phyloP scores from a whole-genome alignment of 2,329 filamentous ascomycete species.

The Fusarium agapanthi region DNA sequence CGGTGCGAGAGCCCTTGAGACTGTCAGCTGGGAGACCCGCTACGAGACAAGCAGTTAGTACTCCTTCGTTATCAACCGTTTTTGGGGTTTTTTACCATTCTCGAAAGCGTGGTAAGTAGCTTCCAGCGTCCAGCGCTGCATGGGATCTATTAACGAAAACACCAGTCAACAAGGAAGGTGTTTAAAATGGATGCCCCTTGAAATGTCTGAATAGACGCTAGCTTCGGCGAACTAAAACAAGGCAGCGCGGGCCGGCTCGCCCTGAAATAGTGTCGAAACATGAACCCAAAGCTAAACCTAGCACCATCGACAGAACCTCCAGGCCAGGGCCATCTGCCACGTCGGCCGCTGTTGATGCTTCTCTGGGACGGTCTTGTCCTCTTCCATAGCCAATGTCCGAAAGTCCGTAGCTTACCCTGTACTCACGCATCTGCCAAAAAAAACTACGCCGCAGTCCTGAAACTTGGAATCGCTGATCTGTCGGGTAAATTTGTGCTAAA shows the following conservation, averaged over 20 bases:
- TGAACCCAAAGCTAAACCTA: neutral
- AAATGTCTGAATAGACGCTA: rapidly evolving
- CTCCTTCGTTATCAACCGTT: rapidly evolving
- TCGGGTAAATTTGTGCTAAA: neutral
- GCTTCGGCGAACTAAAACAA: too few relatives aligned
- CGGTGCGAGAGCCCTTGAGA: slow-evolving; percentile 43
- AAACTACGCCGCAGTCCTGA: neutral
- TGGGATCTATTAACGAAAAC: neutral
- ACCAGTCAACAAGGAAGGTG: neutral
- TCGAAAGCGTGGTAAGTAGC: slow-evolving; percentile 49
- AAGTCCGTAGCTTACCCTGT: neutral
- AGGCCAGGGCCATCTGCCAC: neutral
- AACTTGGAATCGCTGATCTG: neutral
- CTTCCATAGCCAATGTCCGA: neutral
- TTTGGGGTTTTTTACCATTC: slow-evolving; percentile 12
- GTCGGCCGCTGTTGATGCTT: neutral
- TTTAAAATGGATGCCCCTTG: rapidly evolving
- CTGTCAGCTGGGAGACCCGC: slow-evolving; percentile 45
- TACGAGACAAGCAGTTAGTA: neutral
- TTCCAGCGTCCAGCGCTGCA: slow-evolving; percentile 48
- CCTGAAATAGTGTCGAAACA: neutral
- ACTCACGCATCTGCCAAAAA: rapidly evolving
- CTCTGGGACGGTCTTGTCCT: neutral
- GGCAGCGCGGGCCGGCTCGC: neutral
- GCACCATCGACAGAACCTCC: too few relatives aligned